Evolutionary conservation across 306 rosid species (phyloP), one percentile per base, ranked within the genome.

Genomic region (Lathyrus aphaca): DNA sequence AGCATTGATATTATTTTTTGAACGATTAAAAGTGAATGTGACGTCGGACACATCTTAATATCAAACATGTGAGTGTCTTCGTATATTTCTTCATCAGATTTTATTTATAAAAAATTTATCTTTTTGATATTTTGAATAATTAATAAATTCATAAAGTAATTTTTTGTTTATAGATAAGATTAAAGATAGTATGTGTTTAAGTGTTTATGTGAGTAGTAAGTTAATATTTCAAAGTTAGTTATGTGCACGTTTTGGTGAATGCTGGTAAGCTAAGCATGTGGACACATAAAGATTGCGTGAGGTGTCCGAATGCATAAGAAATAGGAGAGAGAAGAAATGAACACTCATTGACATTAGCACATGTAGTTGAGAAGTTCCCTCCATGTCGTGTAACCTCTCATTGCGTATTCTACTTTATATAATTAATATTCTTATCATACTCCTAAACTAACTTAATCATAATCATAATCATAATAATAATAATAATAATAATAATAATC

Each of bases 191-290:
- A 23, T 23, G 25, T 23, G 25, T 23, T 23, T 23, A 23, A 23
- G 25, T 23, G 55, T 17, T 1, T 2, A 63, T 72, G 79, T 79
- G 8, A 48, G 57, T 71, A 71, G 57, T 64, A 72, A 3, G 5
- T 1, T 56, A 59, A 60, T 56, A 69, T 57, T 54, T 19, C 25
- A 78, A 82, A 86, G 90, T 79, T 80, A 80, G 88, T 81, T 81
- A 87, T 76, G 87, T 85, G 83, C 89, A 87, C 91, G 89, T 87
- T 86, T 81, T 77, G 81, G 82, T 73, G 87, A 85, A 77, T 73
- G 81, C 58, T 49, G 76, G 82, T 73, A 74, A 81, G 83, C 72
- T 11, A 75, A 73, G 81, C 78, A 81, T 79, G 83, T 75, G 87
- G 82, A 66, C 80, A 77, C 79, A 68, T 71, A 71, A 68, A 71